These are phyloP conservation scores for Aspergillus sojae DNA, from an alignment of 2,329 filamentous ascomycete species.

Conservation along the genomic window DNA sequence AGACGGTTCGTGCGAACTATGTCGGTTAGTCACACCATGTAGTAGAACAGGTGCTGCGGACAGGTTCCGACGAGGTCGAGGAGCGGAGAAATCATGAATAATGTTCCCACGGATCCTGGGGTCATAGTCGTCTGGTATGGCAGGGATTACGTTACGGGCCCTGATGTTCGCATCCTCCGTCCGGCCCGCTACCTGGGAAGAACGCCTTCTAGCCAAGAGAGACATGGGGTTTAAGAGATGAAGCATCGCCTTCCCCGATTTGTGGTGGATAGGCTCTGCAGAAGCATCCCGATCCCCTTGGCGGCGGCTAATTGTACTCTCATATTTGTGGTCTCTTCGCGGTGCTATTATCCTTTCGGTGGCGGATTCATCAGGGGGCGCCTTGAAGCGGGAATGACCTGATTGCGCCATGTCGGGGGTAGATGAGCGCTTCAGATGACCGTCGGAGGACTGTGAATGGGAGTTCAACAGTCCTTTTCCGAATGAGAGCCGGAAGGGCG, in stretches of 20 bases:
- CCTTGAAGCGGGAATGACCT: slow-evolving; percentile 31
- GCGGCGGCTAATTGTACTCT: slow-evolving; percentile 26
- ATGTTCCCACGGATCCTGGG: slow-evolving; percentile 65
- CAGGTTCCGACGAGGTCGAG: slow-evolving; percentile 50
- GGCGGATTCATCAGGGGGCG: slow-evolving; percentile 31
- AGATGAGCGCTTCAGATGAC: slow-evolving; percentile 31
- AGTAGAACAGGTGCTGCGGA: slow-evolving; percentile 26
- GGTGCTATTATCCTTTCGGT: slow-evolving; percentile 25
- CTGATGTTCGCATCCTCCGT: slow-evolving; percentile 56
- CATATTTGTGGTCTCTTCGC: slow-evolving; percentile 31
- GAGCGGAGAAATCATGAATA: slow-evolving; percentile 67
- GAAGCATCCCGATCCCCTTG: slow-evolving; percentile 31
- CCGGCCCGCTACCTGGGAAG: slow-evolving; percentile 53
- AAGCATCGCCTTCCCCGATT: slow-evolving; percentile 52
- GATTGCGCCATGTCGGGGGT: slow-evolving; percentile 26
- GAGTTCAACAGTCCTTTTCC: slow-evolving; percentile 32
- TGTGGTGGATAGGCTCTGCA: slow-evolving; percentile 33
- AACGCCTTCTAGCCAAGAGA: slow-evolving; percentile 59
- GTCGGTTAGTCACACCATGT: slow-evolving; percentile 14
- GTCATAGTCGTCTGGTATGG: slow-evolving; percentile 63
- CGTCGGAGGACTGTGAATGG: slow-evolving; percentile 26
- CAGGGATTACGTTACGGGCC: slow-evolving; percentile 51
- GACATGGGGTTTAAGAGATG: slow-evolving; percentile 65
- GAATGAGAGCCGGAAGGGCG: slow-evolving; percentile 40
- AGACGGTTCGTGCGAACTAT: slow-evolving; percentile 19